These are phyloP conservation scores for Pythium biforme DNA, from an alignment of 352 stramenopile genomes.

Conservation along the genomic window DNA sequence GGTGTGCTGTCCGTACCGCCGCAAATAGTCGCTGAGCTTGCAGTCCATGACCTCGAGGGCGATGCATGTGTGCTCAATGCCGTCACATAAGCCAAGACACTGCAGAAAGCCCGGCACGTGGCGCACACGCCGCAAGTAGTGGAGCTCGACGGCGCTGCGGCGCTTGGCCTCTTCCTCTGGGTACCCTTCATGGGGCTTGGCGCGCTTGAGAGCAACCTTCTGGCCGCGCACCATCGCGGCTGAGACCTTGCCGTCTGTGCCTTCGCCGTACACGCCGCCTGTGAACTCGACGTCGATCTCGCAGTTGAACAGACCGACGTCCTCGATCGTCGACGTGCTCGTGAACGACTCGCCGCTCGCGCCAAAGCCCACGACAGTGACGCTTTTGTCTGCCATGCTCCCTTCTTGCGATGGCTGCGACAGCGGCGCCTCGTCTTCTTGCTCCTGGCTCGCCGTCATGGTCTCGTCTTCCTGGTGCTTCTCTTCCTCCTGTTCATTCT, in stretches of 20 bases:
- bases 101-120: conserved; percentile 78
- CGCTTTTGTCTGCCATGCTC: not conserved
- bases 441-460: conserved; percentile 1
- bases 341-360: conserved; percentile 44
- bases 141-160: conserved; percentile 68
- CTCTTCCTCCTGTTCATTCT: not conserved
- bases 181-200: conserved; percentile 77
- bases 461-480: not conserved
- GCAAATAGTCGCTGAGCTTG: conserved; percentile 85
- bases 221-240: conserved; percentile 74
- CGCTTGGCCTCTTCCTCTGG: conserved; percentile 77
- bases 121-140: conserved; percentile 78
- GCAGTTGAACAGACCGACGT: conserved; percentile 85
- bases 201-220: conserved; percentile 81
- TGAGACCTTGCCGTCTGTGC: conserved; percentile 77
- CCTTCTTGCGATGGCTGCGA: not conserved
- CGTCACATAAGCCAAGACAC: conserved; percentile 79
- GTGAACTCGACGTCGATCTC: conserved; percentile 79
- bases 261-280: conserved; percentile 80
- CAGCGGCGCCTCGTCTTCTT: not conserved
- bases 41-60: conserved; percentile 87
- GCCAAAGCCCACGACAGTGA: conserved; percentile 13
- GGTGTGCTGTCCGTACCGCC: conserved; percentile 47
- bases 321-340: conserved; percentile 78
- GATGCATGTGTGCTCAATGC: conserved; percentile 84